Base-by-base conservation (phyloP, 371 early-diverging fungal genomes). In the Rhizopus delemar region DNA sequence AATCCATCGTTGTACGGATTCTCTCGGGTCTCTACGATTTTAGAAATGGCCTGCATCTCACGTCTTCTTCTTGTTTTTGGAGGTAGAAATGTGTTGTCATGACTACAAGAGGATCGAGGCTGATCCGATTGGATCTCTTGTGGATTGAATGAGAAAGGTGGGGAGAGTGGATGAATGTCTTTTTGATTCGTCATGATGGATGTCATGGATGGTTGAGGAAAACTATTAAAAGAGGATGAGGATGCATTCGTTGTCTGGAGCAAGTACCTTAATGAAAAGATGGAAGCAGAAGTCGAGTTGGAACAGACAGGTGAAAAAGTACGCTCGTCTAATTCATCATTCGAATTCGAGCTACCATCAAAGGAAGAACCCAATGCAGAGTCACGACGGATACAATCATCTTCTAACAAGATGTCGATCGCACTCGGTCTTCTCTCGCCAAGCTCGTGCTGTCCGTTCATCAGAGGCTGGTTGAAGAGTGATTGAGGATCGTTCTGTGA, bases 11-110 rank as follows among this genome's bases (percentile, higher is more conserved):
- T 38, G 56, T 75, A 73, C 8, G 78, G 82, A 58, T 79, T 58
- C 43, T 83, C 82, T 48, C 67, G 63, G 7, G 84, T 81, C 45
- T 83, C 82, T 2, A 83, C 77, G 53, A 81, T 80, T 64, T 77
- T 78, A 46, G 78, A 78, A 29, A 83, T 80, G 3, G 84, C 80
- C 43, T 81, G 82, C 84, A 83, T 83, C 61, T 81, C 84, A 34
- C 82, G 75, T 57, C 84, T 71, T 33, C 69, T 31, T 16, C 69
- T 49, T 13, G 65, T 61, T 55, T 62, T 35, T 41, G 57, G 58
- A 4, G 64, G 57, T 35, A 59, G 60, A 51, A 34, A 43, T 22
- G 22, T 1, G 22, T 22, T 22, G 2, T 38, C 39, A 13, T 38
- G 13, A 38, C 39, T 8, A 38, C 39, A 11, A 38, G 22, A 22